Evolutionary conservation across 129 eudicot species (phyloP).

Genomic region (Mikania micrantha): DNA sequence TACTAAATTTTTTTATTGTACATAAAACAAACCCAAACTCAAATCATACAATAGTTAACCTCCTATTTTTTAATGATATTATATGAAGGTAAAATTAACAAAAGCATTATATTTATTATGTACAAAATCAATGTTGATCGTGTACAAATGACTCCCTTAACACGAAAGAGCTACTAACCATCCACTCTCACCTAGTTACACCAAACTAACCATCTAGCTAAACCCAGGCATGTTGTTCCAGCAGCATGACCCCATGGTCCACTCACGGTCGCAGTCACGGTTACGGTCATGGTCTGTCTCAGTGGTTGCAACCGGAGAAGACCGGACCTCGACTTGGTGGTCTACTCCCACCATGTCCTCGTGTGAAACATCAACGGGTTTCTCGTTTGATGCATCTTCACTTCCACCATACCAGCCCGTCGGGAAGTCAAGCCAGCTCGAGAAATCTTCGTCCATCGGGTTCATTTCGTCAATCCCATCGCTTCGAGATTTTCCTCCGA

Average conservation of each 20-base stretch:
- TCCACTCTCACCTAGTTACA: constrained; percentile 31
- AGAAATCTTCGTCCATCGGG: constrained; percentile 50
- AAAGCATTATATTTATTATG: not conserved
- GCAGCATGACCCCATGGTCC: constrained; percentile 31
- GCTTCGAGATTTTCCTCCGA: constrained; percentile 26
- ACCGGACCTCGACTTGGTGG: constrained; percentile 14
- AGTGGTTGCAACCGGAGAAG: constrained; percentile 21
- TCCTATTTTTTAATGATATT: not conserved
- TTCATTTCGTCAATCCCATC: constrained; percentile 29
- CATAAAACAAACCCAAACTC: too few relatives aligned
- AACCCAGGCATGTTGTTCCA: constrained; percentile 64
- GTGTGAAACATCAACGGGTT: constrained; percentile 22
- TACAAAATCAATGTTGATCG: constrained; percentile 3
- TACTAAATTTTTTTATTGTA: too few relatives aligned
- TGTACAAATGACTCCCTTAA: constrained; percentile 16
- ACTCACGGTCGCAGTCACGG: constrained; percentile 23
- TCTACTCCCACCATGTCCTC: constrained; percentile 13
- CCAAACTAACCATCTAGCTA: constrained; percentile 29
- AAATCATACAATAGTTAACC: too few relatives aligned
- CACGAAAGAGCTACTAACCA: constrained; percentile 21
- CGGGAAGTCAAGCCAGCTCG: constrained; percentile 66
- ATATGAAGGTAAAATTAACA: not conserved
- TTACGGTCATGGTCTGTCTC: constrained; percentile 31
- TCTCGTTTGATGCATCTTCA: constrained; percentile 21
- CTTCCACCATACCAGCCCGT: constrained; percentile 43